Evolutionary conservation across 2,329 filamentous ascomycete species (phyloP), one percentile per base, ranked within the genome.

Genomic region (Phialocephala sp.): DNA sequence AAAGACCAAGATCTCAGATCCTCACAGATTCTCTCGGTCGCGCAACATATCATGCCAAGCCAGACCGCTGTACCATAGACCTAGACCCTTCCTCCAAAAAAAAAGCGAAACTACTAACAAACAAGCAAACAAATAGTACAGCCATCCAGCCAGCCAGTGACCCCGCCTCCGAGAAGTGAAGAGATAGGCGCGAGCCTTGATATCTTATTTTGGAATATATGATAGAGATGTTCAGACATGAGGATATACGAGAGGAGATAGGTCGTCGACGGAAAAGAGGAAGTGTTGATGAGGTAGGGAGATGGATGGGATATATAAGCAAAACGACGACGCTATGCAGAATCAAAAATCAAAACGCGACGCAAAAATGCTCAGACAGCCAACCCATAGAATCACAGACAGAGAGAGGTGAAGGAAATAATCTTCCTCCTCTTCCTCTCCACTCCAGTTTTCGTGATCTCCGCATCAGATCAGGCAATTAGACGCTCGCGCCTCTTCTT

Each of bases 401-500:
- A 6, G 36, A 18, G n/a, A 6, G 36, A 18, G n/a, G 2, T 20
- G 47, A 57, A 24, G 27, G 27, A 32, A 32, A 32, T 3, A 32
- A 32, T 32, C 27, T 56, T 52, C 11, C 36, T 41, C 37, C 3
- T 41, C 37, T 41, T 41, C 15, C 37, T 41, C 37, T 18, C 15
- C 11, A 18, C 15, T 12, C 9, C 37, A n/a, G n/a, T n/a, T n/a
- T n/a, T n/a, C n/a, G n/a, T n/a, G n/a, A n/a, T n/a, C n/a, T n/a
- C n/a, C n/a, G n/a, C n/a, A n/a, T n/a, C n/a, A n/a, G n/a, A n/a
- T n/a, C n/a, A n/a, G n/a, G n/a, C n/a, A 43, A 45, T 45, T 64
- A 76, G n/a, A 76, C 68, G 67, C 72, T 73, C 20, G 68, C 69
- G 2, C 69, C 71, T 58, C 74, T 68, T 45, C 72, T 62, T 59